phyloP scores from a whole-genome alignment of 768 basidiomycete species.

The Ephemerocybe angulata region DNA sequence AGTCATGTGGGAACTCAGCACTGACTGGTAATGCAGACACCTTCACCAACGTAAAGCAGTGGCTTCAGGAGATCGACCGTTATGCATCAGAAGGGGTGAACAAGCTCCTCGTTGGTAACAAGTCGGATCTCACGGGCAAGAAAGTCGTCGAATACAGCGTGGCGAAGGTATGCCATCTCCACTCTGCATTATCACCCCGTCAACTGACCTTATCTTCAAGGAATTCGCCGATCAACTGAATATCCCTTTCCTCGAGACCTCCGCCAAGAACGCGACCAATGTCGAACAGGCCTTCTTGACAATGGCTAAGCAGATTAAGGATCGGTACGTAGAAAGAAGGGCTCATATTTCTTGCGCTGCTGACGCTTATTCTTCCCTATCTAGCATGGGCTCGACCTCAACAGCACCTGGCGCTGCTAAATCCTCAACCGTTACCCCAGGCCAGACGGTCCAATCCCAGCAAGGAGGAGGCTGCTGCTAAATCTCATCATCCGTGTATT shows the following conservation, averaged over 20 bases:
- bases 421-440: conserved; percentile 79
- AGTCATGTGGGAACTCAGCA: conserved; percentile 1
- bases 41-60: conserved; percentile 93
- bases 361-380: conserved; percentile 1
- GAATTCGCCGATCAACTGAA: conserved; percentile 94
- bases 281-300: conserved; percentile 99
- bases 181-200: background rate
- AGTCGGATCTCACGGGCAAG: conserved; percentile 96
- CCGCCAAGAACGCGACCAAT: conserved; percentile 98
- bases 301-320: conserved; percentile 95
- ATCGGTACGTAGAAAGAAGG: conserved; percentile 51
- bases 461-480: conserved; percentile 77
- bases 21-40: conserved; percentile 55
- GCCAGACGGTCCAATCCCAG: conserved; percentile 79
- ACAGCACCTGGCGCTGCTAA: conserved; percentile 73
- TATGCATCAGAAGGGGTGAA: conserved; percentile 99
- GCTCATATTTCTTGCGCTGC: background rate
- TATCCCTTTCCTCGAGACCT: conserved; percentile 96
- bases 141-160: conserved; percentile 89
- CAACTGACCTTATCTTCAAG: conserved; percentile 31
- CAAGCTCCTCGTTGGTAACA: conserved; percentile 98
- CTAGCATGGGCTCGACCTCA: conserved; percentile 84
- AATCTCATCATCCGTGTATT: conserved; percentile 20
- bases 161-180: conserved; percentile 66
- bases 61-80: conserved; percentile 89